Conservation (phyloP, 1,139 yeast species). For the Pichia sp. region DNA sequence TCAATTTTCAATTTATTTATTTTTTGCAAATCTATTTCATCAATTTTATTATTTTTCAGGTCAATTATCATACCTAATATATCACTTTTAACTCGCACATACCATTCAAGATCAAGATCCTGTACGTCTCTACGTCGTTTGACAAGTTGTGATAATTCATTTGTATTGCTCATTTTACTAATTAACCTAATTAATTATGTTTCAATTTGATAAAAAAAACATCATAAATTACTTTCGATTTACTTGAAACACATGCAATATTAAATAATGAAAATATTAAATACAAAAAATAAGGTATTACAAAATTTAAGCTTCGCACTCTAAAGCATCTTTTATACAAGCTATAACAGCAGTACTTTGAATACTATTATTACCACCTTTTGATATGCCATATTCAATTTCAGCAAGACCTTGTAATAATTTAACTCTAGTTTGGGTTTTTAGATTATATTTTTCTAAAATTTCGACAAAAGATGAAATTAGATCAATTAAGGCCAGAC, state of each 20-base stretch:
- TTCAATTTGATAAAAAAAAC: neutral
- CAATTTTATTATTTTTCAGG: slow-evolving; percentile 15
- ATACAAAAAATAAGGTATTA: neutral
- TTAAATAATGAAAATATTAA: no score
- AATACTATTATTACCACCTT: slow-evolving; percentile 87
- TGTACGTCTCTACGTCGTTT: slow-evolving; percentile 25
- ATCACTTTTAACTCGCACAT: slow-evolving; percentile 19
- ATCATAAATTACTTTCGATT: no score
- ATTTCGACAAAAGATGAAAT: slow-evolving; percentile 70
- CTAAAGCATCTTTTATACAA: slow-evolving; percentile 61
- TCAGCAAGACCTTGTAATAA: slow-evolving; percentile 71
- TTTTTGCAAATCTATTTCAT: slow-evolving; percentile 14
- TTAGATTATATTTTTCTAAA: slow-evolving; percentile 60
- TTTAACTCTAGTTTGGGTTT: slow-evolving; percentile 52
- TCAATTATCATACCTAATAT: slow-evolving; percentile 15
- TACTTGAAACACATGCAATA: no score
- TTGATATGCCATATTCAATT: slow-evolving; percentile 82
- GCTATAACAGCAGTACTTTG: slow-evolving; percentile 91
- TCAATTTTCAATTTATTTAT: slow-evolving; percentile 17
- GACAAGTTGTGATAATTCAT: slow-evolving; percentile 19
- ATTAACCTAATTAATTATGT: no score
- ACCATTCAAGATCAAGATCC: slow-evolving; percentile 26
- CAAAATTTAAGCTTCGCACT: slow-evolving; percentile 21
- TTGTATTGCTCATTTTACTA: slow-evolving; percentile 12
- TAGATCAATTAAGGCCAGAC: slow-evolving; percentile 84